These are phyloP conservation scores for Trifolium fragiferum DNA, from an alignment of 306 rosid genomes.

Conservation along the genomic window DNA sequence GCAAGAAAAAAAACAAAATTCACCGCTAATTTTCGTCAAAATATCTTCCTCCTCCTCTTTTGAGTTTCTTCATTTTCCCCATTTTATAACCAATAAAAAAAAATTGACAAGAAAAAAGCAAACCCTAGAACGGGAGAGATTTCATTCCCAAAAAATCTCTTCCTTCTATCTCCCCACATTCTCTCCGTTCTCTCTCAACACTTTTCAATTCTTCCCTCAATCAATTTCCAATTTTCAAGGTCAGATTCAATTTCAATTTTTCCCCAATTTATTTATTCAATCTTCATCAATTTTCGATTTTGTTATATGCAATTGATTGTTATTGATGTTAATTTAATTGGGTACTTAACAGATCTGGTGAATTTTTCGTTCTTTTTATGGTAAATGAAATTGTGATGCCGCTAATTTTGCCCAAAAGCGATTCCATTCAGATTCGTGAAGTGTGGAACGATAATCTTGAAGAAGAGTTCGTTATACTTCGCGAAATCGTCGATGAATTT, in stretches of 20 bases:
- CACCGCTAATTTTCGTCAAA: slow-evolving; percentile 34
- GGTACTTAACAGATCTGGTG: slow-evolving; percentile 33
- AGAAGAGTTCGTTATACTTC: slow-evolving; percentile 50
- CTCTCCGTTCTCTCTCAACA: slow-evolving; percentile 19
- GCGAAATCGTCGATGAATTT: slow-evolving; percentile 54
- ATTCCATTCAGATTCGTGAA: slow-evolving; percentile 59
- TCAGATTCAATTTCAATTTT: not conserved
- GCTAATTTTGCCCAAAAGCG: slow-evolving; percentile 47
- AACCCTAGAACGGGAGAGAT: slow-evolving; percentile 61
- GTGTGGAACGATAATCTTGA: slow-evolving; percentile 60
- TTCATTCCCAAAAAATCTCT: slow-evolving; percentile 47
- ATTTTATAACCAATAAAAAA: slow-evolving; percentile 25
- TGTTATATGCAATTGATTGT: not conserved
- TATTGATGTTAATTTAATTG: not conserved
- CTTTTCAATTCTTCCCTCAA: not conserved
- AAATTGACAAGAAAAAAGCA: slow-evolving; percentile 10
- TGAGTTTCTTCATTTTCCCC: not conserved
- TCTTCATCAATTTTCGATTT: not conserved
- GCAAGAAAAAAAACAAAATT: not conserved
- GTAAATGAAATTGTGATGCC: slow-evolving; percentile 36
- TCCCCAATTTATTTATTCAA: not conserved
- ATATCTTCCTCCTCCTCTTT: slow-evolving; percentile 26
- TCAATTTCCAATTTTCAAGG: slow-evolving; percentile 25
- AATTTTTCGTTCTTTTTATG: slow-evolving; percentile 18
- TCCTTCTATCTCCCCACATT: slow-evolving; percentile 38